Base-by-base conservation (phyloP, 139 green algal genomes). In the Asterochloris sp. region DNA sequence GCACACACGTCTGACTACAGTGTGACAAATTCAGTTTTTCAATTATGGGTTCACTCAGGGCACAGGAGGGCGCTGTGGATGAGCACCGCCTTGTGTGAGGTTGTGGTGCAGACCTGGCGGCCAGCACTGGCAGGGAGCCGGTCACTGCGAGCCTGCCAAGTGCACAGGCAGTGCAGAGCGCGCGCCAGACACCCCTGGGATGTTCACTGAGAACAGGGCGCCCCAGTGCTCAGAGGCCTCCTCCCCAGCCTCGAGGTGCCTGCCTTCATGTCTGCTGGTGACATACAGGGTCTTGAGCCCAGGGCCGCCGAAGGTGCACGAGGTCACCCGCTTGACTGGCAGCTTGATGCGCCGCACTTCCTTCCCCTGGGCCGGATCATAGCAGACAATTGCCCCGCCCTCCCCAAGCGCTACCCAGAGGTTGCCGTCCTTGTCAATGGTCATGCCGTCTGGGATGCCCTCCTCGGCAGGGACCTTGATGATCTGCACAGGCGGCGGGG, bases 351-450 rank as follows among this genome's bases (percentile, higher is more conserved):
- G 78, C 27, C 69, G 54, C 23, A 82, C 28, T 24, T 82, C 47
- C 17, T 79, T 27, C 14, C 82, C 82, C 13, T 76, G 84, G 13
- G 85, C 73, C 1, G 86, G 64, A 73, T 91, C 68, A 79, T 88
- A 92, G 66, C 91, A 91, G 11, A 79, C 79, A 28, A 95, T 76
- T 28, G 68, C 80, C 47, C 90, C 88, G 61, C 79, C 89, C 74
- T 95, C 91, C 9, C 79, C 90, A 10, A 94, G 74, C 0, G 88
- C 91, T 27, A 95, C 84, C 91, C 91, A 95, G 47, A 95, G 74
- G 66, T 92, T 93, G 64, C 88, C 91, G 27, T 82, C 78, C 47
- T 76, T 71, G 47, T 91, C 86, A 24, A 95, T 91, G 28, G 88
- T 89, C 84, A 93, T 93, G 67, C 91, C 91, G 69, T 95, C 89